Evolutionary conservation across 352 stramenopile species (phyloP).

Genomic region (Globisporangium cystogenes): DNA sequence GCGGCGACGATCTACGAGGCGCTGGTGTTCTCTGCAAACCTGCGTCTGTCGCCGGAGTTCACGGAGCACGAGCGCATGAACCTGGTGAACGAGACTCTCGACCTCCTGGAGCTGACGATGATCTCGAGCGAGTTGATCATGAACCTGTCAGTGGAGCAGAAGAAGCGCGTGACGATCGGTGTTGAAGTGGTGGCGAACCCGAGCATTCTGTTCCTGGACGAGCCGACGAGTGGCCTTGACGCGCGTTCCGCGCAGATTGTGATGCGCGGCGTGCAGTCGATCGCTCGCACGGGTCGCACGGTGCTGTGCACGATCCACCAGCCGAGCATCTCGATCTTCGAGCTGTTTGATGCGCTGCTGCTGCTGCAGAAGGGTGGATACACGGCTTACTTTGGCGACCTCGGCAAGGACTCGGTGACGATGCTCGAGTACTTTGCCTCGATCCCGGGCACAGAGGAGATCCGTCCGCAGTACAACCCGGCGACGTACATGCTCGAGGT

Average conservation of each 20-base stretch:
- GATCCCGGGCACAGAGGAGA: constrained; percentile 63
- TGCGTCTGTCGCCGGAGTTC: constrained; percentile 66
- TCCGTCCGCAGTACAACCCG: constrained; percentile 77
- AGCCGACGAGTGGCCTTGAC: constrained; percentile 89
- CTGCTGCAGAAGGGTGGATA: constrained; percentile 49
- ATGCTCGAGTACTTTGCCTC: constrained; percentile 88
- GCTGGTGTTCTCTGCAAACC: constrained; percentile 85
- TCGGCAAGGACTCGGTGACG: constrained; percentile 72
- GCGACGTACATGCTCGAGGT: constrained; percentile 82
- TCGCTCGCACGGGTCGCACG: constrained; percentile 83
- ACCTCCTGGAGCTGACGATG: constrained; percentile 42
- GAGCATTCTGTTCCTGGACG: constrained; percentile 92
- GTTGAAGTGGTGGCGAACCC: constrained; percentile 92
- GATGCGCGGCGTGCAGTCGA: constrained; percentile 79
- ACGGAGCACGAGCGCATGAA: constrained; percentile 34
- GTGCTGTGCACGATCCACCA: constrained; percentile 72
- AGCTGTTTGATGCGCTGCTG: constrained; percentile 87
- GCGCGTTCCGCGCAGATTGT: constrained; percentile 78
- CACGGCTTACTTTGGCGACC: constrained; percentile 77
- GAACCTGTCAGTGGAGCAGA: constrained; percentile 82
- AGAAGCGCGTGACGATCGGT: constrained; percentile 93
- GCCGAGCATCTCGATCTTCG: constrained; percentile 86
- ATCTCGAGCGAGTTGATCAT: constrained; percentile 43
- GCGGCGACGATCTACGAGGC: constrained; percentile 76
- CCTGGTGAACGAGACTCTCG: constrained; percentile 48